A percentile compares a stretch with the other conserved stretches of the same genome.
Conservation (phyloP, 179 eudicot species). For the Corrigiola litoralis region DNA sequence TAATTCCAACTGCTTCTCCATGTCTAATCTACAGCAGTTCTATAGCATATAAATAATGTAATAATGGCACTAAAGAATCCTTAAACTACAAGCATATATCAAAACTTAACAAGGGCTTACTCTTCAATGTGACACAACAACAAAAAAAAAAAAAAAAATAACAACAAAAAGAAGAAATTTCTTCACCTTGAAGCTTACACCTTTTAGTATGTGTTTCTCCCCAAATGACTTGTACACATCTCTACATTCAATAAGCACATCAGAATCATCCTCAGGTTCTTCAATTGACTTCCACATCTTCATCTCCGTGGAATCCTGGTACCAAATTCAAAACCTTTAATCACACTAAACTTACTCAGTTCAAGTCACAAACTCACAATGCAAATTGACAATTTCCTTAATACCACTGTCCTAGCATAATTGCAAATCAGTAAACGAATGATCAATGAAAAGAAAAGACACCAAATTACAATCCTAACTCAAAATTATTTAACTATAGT, state of each 20-base stretch:
- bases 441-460: neutral
- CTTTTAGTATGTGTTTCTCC: conserved; percentile 80
- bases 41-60: neutral
- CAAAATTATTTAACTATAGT: conserved; percentile 1
- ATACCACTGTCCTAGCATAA: too few relatives aligned
- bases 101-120: neutral
- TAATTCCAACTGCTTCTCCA: conserved; percentile 95
- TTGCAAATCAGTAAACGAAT: too few relatives aligned
- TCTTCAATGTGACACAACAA: neutral
- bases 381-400: too few relatives aligned
- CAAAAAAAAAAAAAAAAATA: neutral
- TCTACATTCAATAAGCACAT: conserved; percentile 88
- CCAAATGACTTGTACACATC: conserved; percentile 85
- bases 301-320: conserved; percentile 42
- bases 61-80: neutral
- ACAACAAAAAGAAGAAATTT: neutral
- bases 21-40: conserved; percentile 59
- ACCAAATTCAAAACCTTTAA: conserved; percentile 6
- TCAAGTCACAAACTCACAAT: too few relatives aligned
- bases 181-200: conserved; percentile 90
- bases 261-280: conserved; percentile 59
- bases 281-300: conserved; percentile 30
- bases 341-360: neutral
- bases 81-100: neutral
- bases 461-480: neutral